Percentiles rank a stretch among this genome's conserved stretches.
Conservation (phyloP, 257 asterid species). For the Nicotiana attenuata region DNA sequence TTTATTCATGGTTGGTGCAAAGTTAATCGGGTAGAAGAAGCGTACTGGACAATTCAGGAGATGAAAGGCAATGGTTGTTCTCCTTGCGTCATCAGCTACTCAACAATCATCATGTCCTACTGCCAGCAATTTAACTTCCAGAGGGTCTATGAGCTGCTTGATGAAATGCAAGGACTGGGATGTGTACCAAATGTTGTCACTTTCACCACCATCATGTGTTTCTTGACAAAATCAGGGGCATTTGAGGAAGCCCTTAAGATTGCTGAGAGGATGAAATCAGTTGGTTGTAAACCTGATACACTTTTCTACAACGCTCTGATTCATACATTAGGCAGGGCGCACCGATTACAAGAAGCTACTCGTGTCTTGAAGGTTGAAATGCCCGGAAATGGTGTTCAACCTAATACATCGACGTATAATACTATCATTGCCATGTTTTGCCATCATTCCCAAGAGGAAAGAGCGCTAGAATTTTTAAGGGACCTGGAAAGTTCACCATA, state of each 20-base stretch:
- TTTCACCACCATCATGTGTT: constrained; percentile 69
- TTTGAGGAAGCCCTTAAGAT: constrained; percentile 55
- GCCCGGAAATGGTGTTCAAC: constrained; percentile 37
- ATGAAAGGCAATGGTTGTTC: constrained; percentile 68
- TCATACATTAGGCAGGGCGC: constrained; percentile 62
- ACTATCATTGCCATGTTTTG: constrained; percentile 83
- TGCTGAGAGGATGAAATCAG: constrained; percentile 47
- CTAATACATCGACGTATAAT: constrained; percentile 72
- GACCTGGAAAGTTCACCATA: constrained; percentile 48
- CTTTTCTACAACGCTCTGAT: constrained; percentile 65
- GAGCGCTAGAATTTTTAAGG: constrained; percentile 44
- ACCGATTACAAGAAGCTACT: constrained; percentile 42
- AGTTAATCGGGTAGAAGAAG: constrained; percentile 72
- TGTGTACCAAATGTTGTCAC: constrained; percentile 65
- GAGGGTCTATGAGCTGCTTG: constrained; percentile 60
- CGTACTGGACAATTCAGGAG: constrained; percentile 87
- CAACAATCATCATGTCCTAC: constrained; percentile 61
- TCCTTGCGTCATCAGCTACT: constrained; percentile 75
- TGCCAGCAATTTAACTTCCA: constrained; percentile 44
- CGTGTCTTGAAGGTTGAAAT: constrained; percentile 49
- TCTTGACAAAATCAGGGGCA: constrained; percentile 50
- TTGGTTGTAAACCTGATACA: constrained; percentile 63
- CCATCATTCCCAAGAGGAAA: constrained; percentile 42
- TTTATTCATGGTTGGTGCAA: constrained; percentile 92
- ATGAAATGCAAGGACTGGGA: constrained; percentile 64